Conservation (phyloP, 495 filamentous ascomycete species). For the Penicillium canescens region DNA sequence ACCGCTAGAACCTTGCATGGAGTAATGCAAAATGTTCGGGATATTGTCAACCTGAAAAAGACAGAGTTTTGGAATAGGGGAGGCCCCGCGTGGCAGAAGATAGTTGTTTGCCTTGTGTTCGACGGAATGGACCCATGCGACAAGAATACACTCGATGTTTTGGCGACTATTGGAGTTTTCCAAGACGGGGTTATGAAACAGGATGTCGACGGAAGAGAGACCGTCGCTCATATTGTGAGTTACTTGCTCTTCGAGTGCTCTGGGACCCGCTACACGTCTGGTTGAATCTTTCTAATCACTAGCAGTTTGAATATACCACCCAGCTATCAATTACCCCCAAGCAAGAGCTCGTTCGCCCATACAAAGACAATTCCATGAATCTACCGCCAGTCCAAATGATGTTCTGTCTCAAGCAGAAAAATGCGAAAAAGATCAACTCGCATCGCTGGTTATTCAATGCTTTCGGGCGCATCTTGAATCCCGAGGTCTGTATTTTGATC, state of each 20-base stretch:
- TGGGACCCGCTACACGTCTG: background rate
- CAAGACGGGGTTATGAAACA: slow-evolving; percentile 98
- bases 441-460: slow-evolving; percentile 97
- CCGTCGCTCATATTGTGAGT: slow-evolving; percentile 82
- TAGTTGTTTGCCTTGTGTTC: slow-evolving; percentile 93
- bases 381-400: slow-evolving; percentile 95
- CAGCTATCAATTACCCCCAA: slow-evolving; percentile 91
- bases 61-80: slow-evolving; percentile 99
- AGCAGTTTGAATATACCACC: slow-evolving; percentile 90
- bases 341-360: slow-evolving; percentile 90
- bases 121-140: slow-evolving; percentile 97
- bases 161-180: slow-evolving; percentile 93
- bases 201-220: slow-evolving; percentile 95
- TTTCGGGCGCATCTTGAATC: slow-evolving; percentile 92
- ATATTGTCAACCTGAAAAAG: slow-evolving; percentile 96
- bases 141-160: slow-evolving; percentile 88
- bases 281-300: background rate
- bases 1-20: slow-evolving; percentile 90
- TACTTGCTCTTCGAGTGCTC: background rate
- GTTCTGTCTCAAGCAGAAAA: slow-evolving; percentile 95
- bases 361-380: slow-evolving; percentile 73
- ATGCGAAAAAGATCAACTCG: slow-evolving; percentile 99
- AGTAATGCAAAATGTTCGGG: slow-evolving; percentile 97
- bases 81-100: slow-evolving; percentile 98
- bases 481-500: slow-evolving; percentile 91